Evolutionary conservation across 2,329 filamentous ascomycete species (phyloP), one percentile per base, ranked within the genome.

Genomic region (Verticillium isaacii): DNA sequence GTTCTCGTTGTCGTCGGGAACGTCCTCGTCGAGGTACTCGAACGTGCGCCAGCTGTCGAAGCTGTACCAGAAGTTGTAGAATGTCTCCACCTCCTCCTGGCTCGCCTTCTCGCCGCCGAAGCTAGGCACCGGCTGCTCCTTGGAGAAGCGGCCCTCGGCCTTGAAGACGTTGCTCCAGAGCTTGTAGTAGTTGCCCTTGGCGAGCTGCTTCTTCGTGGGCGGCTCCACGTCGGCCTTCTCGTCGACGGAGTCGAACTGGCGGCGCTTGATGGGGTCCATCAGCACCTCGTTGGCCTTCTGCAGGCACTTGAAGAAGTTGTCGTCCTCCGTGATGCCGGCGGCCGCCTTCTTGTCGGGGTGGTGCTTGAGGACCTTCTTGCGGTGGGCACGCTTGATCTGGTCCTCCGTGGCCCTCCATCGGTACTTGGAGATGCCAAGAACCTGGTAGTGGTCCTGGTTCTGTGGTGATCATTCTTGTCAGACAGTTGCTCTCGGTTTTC

Each of bases 31-130:
- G 63, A 96, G 90, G 79, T 99, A 99, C 81, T 99, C 95, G 72
- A 99, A 99, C 2, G 91, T 89, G 65, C 95, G 86, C 95, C 95
- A 99, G 77, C 90, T 95, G 84, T 99, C 95, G 71, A 99, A 96
- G 85, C 94, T 96, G 85, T 98, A 99, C 89, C 91, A 99, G 84
- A 98, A 99, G 85, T 99, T 97, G 86, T 99, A 99, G 78, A 99
- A 99, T 60, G 83, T 82, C 74, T 98, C 93, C 56, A 99, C 95
- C 9, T 97, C 89, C 73, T 96, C 91, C 78, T 93, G 91, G 70
- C 86, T 86, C 72, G 91, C 89, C 68, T 96, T 90, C 67, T 92
- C 91, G 72, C 92, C 85, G 65, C 95, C 95, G 62, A 99, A 88
- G 69, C 84, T 80, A 6, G 95, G 96, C 3, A 97, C 95, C 7